Evolutionary conservation across 2,329 filamentous ascomycete species (phyloP).

Genomic region (Botrytis cinerea): DNA sequence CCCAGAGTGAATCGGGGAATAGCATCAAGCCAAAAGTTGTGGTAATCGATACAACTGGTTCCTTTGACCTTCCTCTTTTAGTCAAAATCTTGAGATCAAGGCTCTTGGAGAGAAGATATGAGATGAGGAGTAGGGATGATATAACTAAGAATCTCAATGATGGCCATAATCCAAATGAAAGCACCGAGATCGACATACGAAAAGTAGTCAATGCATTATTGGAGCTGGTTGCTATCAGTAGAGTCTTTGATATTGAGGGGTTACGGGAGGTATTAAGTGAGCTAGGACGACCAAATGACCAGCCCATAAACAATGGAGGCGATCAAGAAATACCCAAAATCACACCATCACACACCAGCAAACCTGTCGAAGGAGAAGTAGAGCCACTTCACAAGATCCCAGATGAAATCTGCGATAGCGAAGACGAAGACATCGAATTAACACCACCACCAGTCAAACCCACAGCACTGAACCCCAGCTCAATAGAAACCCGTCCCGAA

Average conservation of each 20-base stretch:
- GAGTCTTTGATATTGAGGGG: conserved; percentile 61
- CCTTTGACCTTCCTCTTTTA: conserved; percentile 37
- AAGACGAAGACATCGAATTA: conserved; percentile 12
- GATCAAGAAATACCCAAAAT: background rate
- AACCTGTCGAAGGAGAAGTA: background rate
- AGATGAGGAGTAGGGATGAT: background rate
- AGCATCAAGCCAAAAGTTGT: conserved; percentile 29
- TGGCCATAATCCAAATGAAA: background rate
- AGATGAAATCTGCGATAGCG: conserved; percentile 43
- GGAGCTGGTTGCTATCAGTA: conserved; percentile 54
- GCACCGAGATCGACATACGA: conserved; percentile 21
- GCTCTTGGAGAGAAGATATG: conserved; percentile 14
- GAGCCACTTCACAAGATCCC: background rate
- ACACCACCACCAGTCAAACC: background rate
- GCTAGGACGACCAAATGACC: conserved; percentile 36
- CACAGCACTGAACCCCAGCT: background rate
- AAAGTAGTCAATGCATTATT: conserved; percentile 41
- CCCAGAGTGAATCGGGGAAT: background rate
- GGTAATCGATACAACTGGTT: conserved; percentile 40
- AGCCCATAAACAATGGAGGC: background rate
- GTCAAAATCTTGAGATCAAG: conserved; percentile 35
- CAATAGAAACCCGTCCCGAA: conserved; percentile 36
- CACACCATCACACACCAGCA: background rate
- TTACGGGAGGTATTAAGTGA: conserved; percentile 59
- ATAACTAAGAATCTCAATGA: background rate